phyloP scores from a whole-genome alignment of 345 rosid genomes.

The Salix koriyanagi region DNA sequence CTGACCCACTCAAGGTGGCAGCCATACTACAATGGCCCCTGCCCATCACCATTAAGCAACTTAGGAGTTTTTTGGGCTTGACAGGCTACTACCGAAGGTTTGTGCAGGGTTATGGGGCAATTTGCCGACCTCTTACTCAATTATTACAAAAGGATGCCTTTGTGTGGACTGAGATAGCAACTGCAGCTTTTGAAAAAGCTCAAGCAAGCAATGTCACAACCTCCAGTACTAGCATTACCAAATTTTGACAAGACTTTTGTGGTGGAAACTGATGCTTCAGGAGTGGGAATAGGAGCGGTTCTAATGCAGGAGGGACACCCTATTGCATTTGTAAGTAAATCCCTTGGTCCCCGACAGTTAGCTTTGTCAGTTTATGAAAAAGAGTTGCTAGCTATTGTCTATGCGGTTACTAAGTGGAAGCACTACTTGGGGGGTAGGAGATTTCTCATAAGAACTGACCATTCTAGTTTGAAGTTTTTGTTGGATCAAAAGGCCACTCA shows the following conservation, averaged over 20 bases:
- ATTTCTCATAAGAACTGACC: too few relatives aligned
- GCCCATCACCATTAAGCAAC: too few relatives aligned
- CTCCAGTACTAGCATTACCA: not conserved
- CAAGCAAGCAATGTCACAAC: not conserved
- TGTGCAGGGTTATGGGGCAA: not conserved
- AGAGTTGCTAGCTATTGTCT: not conserved
- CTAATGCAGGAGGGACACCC: too few relatives aligned
- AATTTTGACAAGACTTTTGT: not conserved
- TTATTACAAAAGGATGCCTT: not conserved
- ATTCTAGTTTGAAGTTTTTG: not conserved
- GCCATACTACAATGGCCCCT: too few relatives aligned
- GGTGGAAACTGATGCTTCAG: too few relatives aligned
- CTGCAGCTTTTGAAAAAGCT: not conserved
- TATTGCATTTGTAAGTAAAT: accelerated
- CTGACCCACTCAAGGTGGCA: too few relatives aligned
- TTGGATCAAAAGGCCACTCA: accelerated
- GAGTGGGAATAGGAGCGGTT: too few relatives aligned
- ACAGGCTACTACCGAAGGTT: not conserved
- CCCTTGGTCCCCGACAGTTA: not conserved
- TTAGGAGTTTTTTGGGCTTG: not conserved
- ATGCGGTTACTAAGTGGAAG: too few relatives aligned
- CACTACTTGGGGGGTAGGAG: too few relatives aligned
- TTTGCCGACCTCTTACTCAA: not conserved
- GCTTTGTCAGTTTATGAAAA: too few relatives aligned
- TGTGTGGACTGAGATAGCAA: not conserved